Conservation (phyloP, 1,284 basidiomycete genomes). For the Apiotrichum sp. region DNA sequence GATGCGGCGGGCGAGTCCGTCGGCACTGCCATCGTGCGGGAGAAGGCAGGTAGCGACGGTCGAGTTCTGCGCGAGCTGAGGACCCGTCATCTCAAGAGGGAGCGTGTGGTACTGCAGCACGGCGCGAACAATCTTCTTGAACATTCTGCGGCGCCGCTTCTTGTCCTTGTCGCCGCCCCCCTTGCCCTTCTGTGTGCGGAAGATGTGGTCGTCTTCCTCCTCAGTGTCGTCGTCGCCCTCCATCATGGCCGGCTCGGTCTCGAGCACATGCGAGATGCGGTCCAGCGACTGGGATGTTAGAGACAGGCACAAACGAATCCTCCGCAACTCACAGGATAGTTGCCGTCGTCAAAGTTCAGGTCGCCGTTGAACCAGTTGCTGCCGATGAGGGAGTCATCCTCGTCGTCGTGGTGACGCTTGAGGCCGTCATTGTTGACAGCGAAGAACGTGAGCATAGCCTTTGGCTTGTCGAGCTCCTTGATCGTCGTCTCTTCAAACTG, state of each 20-base stretch:
- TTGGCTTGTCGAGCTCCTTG: conserved; percentile 37
- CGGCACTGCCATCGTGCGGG: conserved; percentile 53
- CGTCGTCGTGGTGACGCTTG: conserved; percentile 32
- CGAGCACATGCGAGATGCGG: no score
- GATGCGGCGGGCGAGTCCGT: conserved; percentile 55
- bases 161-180: conserved; percentile 52
- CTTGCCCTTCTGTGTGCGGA: conserved; percentile 17
- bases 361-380: background rate
- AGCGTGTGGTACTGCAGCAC: conserved; percentile 62
- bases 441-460: conserved; percentile 46
- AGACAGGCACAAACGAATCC: no score
- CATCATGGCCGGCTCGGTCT: background rate
- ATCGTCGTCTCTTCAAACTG: conserved; percentile 36
- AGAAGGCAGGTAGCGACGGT: conserved; percentile 58
- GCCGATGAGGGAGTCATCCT: conserved; percentile 8
- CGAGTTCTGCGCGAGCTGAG: conserved; percentile 55
- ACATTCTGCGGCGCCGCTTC: conserved; percentile 51
- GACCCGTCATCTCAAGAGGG: conserved; percentile 48
- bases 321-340: no score
- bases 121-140: conserved; percentile 53
- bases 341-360: background rate
- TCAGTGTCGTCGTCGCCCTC: background rate
- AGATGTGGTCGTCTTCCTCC: conserved; percentile 16
- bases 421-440: conserved; percentile 46
- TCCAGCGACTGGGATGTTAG: no score